These are phyloP conservation scores for Fragaria ananassa DNA, from an alignment of 306 rosid species.

Conservation along the genomic window DNA sequence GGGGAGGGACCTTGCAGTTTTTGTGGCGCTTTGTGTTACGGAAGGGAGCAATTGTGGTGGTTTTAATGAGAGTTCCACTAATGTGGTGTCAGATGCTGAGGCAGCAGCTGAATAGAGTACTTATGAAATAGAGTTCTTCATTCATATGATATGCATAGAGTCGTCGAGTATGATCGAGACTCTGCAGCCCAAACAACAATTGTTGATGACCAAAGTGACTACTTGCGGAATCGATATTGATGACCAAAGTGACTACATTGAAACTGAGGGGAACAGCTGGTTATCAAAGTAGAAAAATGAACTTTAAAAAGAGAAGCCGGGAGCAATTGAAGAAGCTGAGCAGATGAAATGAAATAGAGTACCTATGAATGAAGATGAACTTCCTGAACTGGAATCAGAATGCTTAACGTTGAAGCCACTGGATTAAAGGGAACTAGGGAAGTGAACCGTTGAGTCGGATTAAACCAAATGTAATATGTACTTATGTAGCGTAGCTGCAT, in stretches of 20 bases:
- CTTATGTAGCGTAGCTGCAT: too few relatives aligned
- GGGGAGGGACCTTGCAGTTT: conserved; percentile 94
- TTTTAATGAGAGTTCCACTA: conserved; percentile 61
- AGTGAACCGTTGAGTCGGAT: too few relatives aligned
- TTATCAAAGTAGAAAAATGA: conserved; percentile 87
- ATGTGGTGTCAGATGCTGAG: conserved; percentile 55
- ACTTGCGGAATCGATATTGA: conserved; percentile 38
- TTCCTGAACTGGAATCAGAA: conserved; percentile 54
- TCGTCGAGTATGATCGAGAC: conserved; percentile 79
- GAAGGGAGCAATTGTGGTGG: conserved; percentile 91
- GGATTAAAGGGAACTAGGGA: conserved; percentile 38
- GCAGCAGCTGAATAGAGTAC: conserved; percentile 64
- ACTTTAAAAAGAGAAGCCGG: conserved; percentile 69
- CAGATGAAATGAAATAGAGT: conserved; percentile 70
- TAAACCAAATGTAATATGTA: too few relatives aligned
- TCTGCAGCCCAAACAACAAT: conserved; percentile 68
- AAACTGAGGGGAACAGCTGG: conserved; percentile 87
- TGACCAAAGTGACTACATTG: conserved; percentile 95
- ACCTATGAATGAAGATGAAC: conserved; percentile 73
- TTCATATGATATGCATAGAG: conserved; percentile 48
- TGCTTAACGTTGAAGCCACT: conserved; percentile 56
- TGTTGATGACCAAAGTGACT: conserved; percentile 87
- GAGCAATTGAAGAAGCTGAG: conserved; percentile 86
- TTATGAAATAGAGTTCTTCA: too few relatives aligned
- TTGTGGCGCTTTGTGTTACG: conserved; percentile 77